phyloP scores from a whole-genome alignment of 1,139 yeast genomes.

The Nakaseomyces bracarensis region DNA sequence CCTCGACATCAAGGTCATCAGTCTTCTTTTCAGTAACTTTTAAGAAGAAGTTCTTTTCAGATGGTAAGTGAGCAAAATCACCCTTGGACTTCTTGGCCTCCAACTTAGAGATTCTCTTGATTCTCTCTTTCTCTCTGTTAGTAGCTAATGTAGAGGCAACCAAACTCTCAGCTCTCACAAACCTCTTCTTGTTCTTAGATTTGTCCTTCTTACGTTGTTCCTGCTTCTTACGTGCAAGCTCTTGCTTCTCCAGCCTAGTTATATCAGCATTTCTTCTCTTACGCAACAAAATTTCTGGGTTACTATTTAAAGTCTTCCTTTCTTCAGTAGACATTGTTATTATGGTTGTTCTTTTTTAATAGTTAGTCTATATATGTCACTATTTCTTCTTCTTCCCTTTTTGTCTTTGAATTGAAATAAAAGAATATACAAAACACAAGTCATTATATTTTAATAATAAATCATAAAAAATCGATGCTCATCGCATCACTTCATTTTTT shows the following conservation, averaged over 20 bases:
- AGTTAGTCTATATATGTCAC: too few relatives aligned
- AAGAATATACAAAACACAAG: too few relatives aligned
- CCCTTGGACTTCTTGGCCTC: conserved; percentile 33
- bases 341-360: neutral
- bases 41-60: conserved; percentile 27
- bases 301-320: conserved; percentile 41
- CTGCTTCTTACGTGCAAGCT: conserved; percentile 35
- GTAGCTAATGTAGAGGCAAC: conserved; percentile 58
- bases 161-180: conserved; percentile 64
- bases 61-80: conserved; percentile 22
- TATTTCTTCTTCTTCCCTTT: neutral
- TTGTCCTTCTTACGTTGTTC: conserved; percentile 40
- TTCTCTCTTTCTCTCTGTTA: conserved; percentile 58
- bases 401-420: neutral
- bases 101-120: conserved; percentile 49
- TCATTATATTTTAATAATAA: neutral
- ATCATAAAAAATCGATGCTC: neutral
- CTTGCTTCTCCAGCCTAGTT: conserved; percentile 58
- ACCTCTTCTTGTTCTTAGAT: conserved; percentile 41
- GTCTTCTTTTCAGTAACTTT: conserved; percentile 23
- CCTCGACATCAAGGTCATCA: conserved; percentile 11
- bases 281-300: conserved; percentile 66
- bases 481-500: neutral
- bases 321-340: conserved; percentile 1
- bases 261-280: conserved; percentile 73